Base-by-base conservation (phyloP, 306 rosid species). In the Cucumis melo region DNA sequence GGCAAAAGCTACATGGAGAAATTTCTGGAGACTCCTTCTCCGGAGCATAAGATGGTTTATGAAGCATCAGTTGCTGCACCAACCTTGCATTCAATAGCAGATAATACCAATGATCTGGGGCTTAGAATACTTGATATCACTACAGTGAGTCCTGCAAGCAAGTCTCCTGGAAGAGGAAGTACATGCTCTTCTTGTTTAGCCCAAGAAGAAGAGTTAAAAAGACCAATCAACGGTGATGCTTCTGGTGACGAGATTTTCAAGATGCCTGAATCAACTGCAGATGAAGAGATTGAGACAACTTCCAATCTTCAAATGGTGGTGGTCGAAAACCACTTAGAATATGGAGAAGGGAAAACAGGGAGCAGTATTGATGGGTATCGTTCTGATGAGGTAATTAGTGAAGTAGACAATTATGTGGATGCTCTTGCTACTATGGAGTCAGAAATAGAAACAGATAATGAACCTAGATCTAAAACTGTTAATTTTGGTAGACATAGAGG, bases 1-100 rank as follows among this genome's bases (percentile, higher is more conserved):
- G 91, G 89, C 56, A 90, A 82, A 86, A 90, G 92, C 84, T 89
- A 88, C 92, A 92, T 95, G 99, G 92, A 86, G 79, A 85, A 87
- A 76, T 77, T 89, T 83, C 74, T 89, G 86, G 89, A 90, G 59
- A 78, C 82, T 76, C 79, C 86, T 80, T 86, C 92, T 38, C 90
- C 88, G 6, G 90, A 88, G 78, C 83, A 73, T 78, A 85, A 88
- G 84, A 71, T 85, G 86, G 81, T 84, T 79, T 80, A 78, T 85
- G 93, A 84, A 86, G 81, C 89, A 56, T 86, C 91, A 79, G 60
- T 64, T 81, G 55, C 72, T 51, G 86, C 88, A 60, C 84, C 66
- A 70, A 85, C 80, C 72, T 27, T 61, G 83, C 82, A 81, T 72
- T 78, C 48, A 74, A 67, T 70, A 54, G 62, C 88, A 20, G 90